phyloP scores from a whole-genome alignment of 805 yeast genomes.

The Wickerhamiella allomyrinae region DNA sequence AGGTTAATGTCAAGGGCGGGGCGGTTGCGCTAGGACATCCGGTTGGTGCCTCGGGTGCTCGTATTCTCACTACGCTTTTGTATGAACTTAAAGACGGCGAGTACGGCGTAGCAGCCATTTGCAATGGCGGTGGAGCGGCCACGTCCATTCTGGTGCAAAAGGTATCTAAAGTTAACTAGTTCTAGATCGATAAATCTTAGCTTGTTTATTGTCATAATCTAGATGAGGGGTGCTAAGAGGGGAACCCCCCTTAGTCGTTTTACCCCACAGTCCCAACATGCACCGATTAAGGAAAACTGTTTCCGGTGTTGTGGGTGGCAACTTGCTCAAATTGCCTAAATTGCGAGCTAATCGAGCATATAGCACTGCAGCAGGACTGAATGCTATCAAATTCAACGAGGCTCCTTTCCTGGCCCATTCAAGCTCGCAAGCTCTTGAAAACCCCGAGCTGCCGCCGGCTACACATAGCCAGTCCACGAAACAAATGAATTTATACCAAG shows the following conservation, averaged over 20 bases:
- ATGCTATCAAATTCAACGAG: slow-evolving; percentile 9
- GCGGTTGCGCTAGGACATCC: slow-evolving; percentile 93
- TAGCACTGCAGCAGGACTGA: neutral
- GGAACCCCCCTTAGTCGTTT: too few species aligned
- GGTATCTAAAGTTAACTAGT: slow-evolving; percentile 5
- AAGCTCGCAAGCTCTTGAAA: slow-evolving; percentile 11
- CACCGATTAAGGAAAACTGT: neutral
- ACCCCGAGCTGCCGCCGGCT: slow-evolving; percentile 13
- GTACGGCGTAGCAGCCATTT: slow-evolving; percentile 83
- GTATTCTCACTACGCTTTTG: slow-evolving; percentile 50
- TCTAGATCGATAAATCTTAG: neutral
- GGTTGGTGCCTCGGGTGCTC: slow-evolving; percentile 85
- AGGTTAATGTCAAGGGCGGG: slow-evolving; percentile 82
- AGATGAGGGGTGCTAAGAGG: too few species aligned
- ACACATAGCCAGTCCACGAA: slow-evolving; percentile 15
- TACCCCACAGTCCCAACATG: slow-evolving; percentile 6
- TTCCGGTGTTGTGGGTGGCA: neutral
- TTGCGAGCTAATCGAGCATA: neutral
- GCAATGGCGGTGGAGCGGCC: slow-evolving; percentile 99
- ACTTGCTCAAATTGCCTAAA: neutral
- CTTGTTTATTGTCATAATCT: too few species aligned
- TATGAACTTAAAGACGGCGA: slow-evolving; percentile 47
- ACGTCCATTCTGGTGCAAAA: slow-evolving; percentile 77
- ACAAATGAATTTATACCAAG: slow-evolving; percentile 27
- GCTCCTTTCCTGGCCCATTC: slow-evolving; percentile 19